Base-by-base conservation (phyloP, 176 grass and related monocot genomes). In the Metroxylon sagu region DNA sequence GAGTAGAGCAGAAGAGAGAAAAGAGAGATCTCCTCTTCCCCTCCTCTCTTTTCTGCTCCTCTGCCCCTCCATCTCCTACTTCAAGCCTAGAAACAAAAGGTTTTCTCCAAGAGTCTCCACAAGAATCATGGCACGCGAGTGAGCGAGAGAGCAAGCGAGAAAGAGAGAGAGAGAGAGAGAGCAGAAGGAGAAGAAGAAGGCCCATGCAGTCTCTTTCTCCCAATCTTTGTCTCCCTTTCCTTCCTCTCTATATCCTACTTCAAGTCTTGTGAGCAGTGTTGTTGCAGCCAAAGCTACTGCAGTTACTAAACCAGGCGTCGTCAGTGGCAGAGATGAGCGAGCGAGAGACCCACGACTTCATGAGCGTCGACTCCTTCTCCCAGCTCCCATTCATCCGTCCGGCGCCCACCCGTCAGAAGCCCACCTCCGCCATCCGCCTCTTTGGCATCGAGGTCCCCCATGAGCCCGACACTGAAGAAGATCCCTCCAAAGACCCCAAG, bases 301-400 rank as follows among this genome's bases (percentile, higher is more conserved):
- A 14, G 35, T 43, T 43, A 2, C 35, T 6, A 3, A 7, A 43
- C 2, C 12, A 1, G 7, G 8, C 7, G 35, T 10, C 7, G 35
- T 6, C 35, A 43, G 35, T 12, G 10, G 35, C 35, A 12, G 62
- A 63, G 19, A 95, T 95, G 90, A 86, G 77, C 55, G 76, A 86
- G 58, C 63, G 63, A 64, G 89, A 86, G 71, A 77, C 68, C 16
- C 80, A 3, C 18, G 59, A 50, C 18, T 97, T 91, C 63, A 74
- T 70, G 58, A 58, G 59, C 74, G 85, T 95, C 58, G 85, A 95
- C 65, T 85, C 81, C 18, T 95, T 95, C 59, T 82, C 89, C 18
- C 85, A 95, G 66, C 81, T 95, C 48, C 85, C 85, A 15, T 89
- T 85, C 81, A 69, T 89, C 31, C 72, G 78, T 6, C 66, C 67